Conservation (phyloP, 371 early-diverging fungal genomes). For the Synchytrium microbalum region DNA sequence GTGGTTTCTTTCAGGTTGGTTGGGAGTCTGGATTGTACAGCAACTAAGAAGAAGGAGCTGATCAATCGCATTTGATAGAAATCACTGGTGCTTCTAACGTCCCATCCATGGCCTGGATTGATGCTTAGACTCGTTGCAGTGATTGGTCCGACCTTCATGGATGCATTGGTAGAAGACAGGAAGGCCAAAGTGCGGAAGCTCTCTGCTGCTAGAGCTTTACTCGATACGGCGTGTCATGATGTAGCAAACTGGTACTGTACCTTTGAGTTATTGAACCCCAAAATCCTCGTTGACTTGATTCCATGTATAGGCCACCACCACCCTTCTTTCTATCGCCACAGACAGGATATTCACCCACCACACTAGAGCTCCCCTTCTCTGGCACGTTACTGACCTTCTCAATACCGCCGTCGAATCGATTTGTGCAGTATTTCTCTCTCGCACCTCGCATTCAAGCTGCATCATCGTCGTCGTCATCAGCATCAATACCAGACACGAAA, state of each 20-base stretch:
- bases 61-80: constrained; percentile 55
- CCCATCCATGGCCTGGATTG: constrained; percentile 79
- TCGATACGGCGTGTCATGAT: constrained; percentile 75
- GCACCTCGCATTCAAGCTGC: constrained; percentile 6
- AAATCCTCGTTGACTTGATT: neutral
- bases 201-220: constrained; percentile 11
- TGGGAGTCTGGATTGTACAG: neutral
- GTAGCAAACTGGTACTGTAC: constrained; percentile 64
- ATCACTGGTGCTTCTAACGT: constrained; percentile 78
- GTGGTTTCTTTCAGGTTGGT: constrained; percentile 81
- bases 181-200: neutral
- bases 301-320: constrained; percentile 36
- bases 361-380: constrained; percentile 67
- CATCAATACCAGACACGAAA: neutral
- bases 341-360: constrained; percentile 29
- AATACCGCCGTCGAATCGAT: constrained; percentile 63
- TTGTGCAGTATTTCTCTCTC: constrained; percentile 5
- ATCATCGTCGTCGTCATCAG: constrained; percentile 10
- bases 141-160: constrained; percentile 58
- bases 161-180: constrained; percentile 28
- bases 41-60: neutral
- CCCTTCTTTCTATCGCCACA: constrained; percentile 13
- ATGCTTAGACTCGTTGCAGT: constrained; percentile 53
- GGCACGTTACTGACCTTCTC: constrained; percentile 60
- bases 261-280: constrained; percentile 11